phyloP scores from a whole-genome alignment of 2,329 filamentous ascomycete species.

The Colletotrichum plurivorum region DNA sequence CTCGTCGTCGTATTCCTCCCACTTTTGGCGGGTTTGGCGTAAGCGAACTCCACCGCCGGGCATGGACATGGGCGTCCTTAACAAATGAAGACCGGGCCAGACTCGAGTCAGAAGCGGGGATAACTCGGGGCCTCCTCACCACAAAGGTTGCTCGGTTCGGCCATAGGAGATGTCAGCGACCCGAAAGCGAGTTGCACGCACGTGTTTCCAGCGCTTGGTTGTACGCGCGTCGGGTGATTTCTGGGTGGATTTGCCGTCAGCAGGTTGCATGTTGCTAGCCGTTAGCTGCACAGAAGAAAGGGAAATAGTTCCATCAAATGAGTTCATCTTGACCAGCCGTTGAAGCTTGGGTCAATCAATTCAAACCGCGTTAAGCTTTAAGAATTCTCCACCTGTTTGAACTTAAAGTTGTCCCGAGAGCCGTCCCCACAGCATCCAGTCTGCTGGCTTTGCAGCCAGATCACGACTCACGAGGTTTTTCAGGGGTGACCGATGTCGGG shows the following conservation, averaged over 20 bases:
- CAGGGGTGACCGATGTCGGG: no score
- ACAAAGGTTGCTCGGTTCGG: background rate
- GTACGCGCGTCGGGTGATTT: background rate
- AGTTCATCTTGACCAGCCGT: background rate
- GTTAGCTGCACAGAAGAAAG: no score
- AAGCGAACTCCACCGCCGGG: conserved; percentile 22
- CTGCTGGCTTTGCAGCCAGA: conserved; percentile 2
- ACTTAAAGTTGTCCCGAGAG: conserved; percentile 13
- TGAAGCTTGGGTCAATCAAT: background rate
- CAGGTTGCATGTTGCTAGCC: no score
- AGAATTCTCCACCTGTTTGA: conserved; percentile 1
- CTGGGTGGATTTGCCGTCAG: no score
- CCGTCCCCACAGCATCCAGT: conserved; percentile 12
- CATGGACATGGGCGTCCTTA: conserved; percentile 1
- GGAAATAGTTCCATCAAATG: no score
- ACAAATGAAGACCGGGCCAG: conserved; percentile 6
- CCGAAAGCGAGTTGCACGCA: background rate
- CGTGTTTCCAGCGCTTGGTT: background rate
- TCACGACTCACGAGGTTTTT: background rate
- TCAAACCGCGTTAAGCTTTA: conserved; percentile 8
- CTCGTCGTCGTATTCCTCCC: conserved; percentile 1
- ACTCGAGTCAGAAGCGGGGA: conserved; percentile 18
- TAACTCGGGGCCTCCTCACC: background rate
- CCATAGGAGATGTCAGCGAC: background rate
- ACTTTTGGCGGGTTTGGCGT: conserved; percentile 2